Conservation (phyloP, 768 basidiomycete genomes). For the Tricholoma sp. region DNA sequence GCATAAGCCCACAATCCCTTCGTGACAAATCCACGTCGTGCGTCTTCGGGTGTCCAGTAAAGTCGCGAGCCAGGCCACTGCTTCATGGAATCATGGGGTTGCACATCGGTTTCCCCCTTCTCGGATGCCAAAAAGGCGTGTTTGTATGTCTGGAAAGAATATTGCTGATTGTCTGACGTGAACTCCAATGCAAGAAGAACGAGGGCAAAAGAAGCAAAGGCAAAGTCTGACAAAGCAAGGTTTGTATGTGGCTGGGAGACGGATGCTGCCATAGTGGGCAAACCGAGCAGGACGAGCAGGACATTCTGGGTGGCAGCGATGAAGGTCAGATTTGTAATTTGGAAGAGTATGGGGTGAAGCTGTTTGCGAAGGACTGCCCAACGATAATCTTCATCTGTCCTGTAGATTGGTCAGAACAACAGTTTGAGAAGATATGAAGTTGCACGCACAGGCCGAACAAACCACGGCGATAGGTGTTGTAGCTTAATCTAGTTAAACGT, state of each 20-base stretch:
- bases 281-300: slow-evolving; percentile 66
- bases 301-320: slow-evolving; percentile 78
- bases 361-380: slow-evolving; percentile 74
- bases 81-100: slow-evolving; percentile 35
- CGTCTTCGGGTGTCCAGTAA: slow-evolving; percentile 63
- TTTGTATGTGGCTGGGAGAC: slow-evolving; percentile 46
- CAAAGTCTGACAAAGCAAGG: slow-evolving; percentile 55
- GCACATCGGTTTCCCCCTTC: slow-evolving; percentile 24
- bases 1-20: slow-evolving; percentile 83
- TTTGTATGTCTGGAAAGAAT: slow-evolving; percentile 79
- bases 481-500: slow-evolving; percentile 48
- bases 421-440: not conserved
- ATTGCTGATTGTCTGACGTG: slow-evolving; percentile 90
- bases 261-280: slow-evolving; percentile 56
- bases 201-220: slow-evolving; percentile 56
- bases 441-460: slow-evolving; percentile 62
- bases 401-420: slow-evolving; percentile 20
- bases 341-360: slow-evolving; percentile 39
- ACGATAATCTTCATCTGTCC: slow-evolving; percentile 87
- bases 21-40: slow-evolving; percentile 78
- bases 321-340: slow-evolving; percentile 51
- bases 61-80: slow-evolving; percentile 68
- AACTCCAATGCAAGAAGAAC: slow-evolving; percentile 65
- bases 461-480: slow-evolving; percentile 82
- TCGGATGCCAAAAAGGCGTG: slow-evolving; percentile 35